These are phyloP conservation scores for Scytalidium lignicola DNA, from an alignment of 2,329 filamentous ascomycete genomes.

Conservation along the genomic window DNA sequence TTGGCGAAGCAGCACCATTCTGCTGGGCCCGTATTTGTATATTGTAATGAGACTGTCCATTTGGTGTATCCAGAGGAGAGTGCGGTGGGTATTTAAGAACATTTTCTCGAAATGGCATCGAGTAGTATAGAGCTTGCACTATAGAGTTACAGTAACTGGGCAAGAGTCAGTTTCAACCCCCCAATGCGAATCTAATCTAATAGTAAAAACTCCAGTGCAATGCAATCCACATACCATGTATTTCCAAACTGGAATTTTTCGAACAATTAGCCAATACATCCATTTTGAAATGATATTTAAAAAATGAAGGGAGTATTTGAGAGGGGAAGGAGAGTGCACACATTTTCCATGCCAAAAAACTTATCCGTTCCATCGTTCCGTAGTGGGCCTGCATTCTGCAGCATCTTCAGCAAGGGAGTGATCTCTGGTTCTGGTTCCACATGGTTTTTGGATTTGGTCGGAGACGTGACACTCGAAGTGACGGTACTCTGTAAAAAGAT, in stretches of 20 bases:
- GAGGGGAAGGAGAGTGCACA: conserved; percentile 43
- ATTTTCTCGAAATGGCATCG: conserved; percentile 85
- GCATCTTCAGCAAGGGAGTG: conserved; percentile 66
- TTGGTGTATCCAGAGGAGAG: conserved; percentile 64
- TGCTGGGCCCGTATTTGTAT: conserved; percentile 40
- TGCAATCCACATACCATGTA: conserved; percentile 65
- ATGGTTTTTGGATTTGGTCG: conserved; percentile 17
- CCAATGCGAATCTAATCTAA: too few species aligned
- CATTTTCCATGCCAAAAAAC: conserved; percentile 98
- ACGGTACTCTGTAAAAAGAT: not conserved
- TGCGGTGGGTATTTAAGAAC: conserved; percentile 84
- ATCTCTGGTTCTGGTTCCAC: conserved; percentile 40
- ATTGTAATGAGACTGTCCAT: conserved; percentile 40
- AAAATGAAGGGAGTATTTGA: not conserved
- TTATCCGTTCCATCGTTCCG: conserved; percentile 90
- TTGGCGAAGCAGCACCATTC: conserved; percentile 41
- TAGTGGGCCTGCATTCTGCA: conserved; percentile 74
- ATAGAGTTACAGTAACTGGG: conserved; percentile 96
- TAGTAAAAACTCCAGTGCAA: not conserved
- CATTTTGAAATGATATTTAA: too few species aligned
- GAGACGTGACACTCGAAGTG: not conserved
- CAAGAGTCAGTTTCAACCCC: conserved; percentile 26
- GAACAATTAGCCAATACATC: conserved; percentile 14
- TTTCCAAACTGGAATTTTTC: conserved; percentile 73
- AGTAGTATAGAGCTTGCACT: conserved; percentile 94